Conservation (phyloP, 2,329 filamentous ascomycete species). For the Lachnellula occidentalis region DNA sequence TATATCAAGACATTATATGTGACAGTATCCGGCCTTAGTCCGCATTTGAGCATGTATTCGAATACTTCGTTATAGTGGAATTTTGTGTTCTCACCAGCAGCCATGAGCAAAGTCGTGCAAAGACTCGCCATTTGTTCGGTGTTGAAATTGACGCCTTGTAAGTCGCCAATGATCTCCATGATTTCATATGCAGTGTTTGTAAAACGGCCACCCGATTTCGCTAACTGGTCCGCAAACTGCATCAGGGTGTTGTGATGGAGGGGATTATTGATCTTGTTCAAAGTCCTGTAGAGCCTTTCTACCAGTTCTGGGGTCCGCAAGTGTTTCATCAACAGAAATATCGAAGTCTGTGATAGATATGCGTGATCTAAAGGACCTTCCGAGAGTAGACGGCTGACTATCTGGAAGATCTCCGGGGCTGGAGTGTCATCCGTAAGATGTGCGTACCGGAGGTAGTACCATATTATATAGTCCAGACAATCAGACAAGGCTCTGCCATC, state of each 20-base stretch:
- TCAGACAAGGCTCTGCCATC: conserved; percentile 18
- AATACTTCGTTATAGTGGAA: conserved; percentile 48
- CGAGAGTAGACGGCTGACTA: conserved; percentile 1
- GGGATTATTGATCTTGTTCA: conserved; percentile 15
- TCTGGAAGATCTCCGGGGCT: conserved; percentile 3
- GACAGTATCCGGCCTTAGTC: conserved; percentile 56
- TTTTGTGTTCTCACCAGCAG: conserved; percentile 32
- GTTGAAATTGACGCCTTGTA: conserved; percentile 40
- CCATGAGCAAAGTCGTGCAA: conserved; percentile 53
- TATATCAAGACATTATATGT: conserved; percentile 64
- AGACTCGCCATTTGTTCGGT: conserved; percentile 44
- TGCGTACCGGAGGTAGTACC: conserved; percentile 11
- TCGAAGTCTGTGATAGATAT: conserved; percentile 18
- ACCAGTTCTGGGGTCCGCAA: conserved; percentile 8
- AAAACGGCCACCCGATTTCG: conserved; percentile 33
- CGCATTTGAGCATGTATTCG: conserved; percentile 51
- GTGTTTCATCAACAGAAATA: conserved; percentile 17
- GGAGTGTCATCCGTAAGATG: neutral
- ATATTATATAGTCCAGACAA: conserved; percentile 21
- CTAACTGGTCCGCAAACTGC: conserved; percentile 34
- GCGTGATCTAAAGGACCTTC: conserved; percentile 10
- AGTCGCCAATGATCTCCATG: conserved; percentile 34
- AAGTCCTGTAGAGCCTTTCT: conserved; percentile 17
- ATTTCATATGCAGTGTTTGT: conserved; percentile 42
- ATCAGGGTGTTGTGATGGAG: conserved; percentile 22